phyloP scores from a whole-genome alignment of 1,284 basidiomycete species.

The Quambalaria eucalypti region DNA sequence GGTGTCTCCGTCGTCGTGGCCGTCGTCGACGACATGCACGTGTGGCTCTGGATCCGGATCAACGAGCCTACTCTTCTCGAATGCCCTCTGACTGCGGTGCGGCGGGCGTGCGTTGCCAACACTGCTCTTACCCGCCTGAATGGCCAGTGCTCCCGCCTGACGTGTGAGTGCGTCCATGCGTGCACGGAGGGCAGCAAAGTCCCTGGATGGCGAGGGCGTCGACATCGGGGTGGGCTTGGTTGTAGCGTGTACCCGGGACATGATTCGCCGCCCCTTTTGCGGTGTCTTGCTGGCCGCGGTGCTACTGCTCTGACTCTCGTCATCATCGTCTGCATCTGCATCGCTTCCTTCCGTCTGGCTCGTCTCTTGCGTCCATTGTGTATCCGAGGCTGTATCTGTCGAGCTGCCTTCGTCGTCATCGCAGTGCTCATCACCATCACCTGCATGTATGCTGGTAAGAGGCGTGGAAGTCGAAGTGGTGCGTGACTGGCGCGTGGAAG shows the following conservation, averaged over 20 bases:
- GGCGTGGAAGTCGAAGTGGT: neutral
- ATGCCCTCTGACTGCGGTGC: neutral
- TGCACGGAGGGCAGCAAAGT: neutral
- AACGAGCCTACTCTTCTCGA: too few species aligned
- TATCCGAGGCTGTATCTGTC: neutral
- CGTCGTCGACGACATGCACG: neutral
- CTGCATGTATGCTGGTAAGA: too few species aligned
- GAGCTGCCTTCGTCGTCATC: too few species aligned
- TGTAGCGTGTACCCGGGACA: neutral
- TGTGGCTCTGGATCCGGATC: neutral
- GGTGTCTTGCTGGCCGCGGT: neutral
- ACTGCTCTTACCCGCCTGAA: neutral
- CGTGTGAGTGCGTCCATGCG: neutral
- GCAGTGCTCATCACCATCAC: too few species aligned
- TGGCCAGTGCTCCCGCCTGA: neutral
- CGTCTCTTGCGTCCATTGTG: neutral
- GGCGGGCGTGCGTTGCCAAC: too few species aligned
- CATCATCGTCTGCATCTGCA: neutral
- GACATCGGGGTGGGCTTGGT: neutral
- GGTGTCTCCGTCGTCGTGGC: neutral
- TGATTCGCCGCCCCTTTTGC: neutral
- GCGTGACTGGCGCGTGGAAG: neutral
- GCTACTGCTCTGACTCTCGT: neutral
- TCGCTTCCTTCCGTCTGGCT: neutral
- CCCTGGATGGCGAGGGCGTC: neutral